These are phyloP conservation scores for Nematocida sp. DNA, from an alignment of 371 early-diverging fungal species.

Conservation along the genomic window DNA sequence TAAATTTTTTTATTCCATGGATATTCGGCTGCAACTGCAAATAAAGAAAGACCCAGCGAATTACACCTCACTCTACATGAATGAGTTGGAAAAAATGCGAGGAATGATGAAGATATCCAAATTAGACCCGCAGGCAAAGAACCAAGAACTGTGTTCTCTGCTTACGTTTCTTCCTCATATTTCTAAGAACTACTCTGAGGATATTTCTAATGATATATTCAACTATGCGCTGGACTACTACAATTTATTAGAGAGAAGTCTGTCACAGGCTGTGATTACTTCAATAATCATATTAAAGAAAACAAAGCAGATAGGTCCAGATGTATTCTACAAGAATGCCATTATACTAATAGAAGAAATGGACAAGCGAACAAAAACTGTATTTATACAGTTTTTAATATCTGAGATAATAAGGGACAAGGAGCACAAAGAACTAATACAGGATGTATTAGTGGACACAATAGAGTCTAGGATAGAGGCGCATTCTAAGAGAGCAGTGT, in stretches of 20 bases:
- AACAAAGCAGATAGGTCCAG: slow-evolving; percentile 56
- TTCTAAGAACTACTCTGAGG: slow-evolving; percentile 47
- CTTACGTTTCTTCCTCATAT: slow-evolving; percentile 51
- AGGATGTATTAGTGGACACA: slow-evolving; percentile 24
- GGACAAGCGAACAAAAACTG: slow-evolving; percentile 56
- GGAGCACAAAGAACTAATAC: slow-evolving; percentile 37
- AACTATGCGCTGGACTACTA: slow-evolving; percentile 53
- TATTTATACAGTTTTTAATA: slow-evolving; percentile 53
- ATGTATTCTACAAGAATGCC: slow-evolving; percentile 51
- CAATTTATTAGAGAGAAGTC: slow-evolving; percentile 20
- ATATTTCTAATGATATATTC: slow-evolving; percentile 49
- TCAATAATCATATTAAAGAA: slow-evolving; percentile 31
- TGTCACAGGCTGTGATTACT: slow-evolving; percentile 51
- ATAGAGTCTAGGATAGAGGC: slow-evolving; percentile 47
- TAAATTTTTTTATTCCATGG: slow-evolving; percentile 42
- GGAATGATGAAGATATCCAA: slow-evolving; percentile 60
- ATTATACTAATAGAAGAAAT: slow-evolving; percentile 51
- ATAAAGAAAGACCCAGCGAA: slow-evolving; percentile 39
- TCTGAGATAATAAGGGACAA: slow-evolving; percentile 51
- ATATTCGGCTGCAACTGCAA: slow-evolving; percentile 52
- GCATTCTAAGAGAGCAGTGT: slow-evolving; percentile 54
- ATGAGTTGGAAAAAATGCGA: slow-evolving; percentile 50
- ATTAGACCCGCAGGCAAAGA: slow-evolving; percentile 50
- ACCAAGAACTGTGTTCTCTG: slow-evolving; percentile 43
- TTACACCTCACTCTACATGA: slow-evolving; percentile 23